Percentiles rank a stretch among this genome's conserved stretches.
Evolutionary conservation across 2,329 filamentous ascomycete species (phyloP).

Genomic region (Sphaceloma murrayae): DNA sequence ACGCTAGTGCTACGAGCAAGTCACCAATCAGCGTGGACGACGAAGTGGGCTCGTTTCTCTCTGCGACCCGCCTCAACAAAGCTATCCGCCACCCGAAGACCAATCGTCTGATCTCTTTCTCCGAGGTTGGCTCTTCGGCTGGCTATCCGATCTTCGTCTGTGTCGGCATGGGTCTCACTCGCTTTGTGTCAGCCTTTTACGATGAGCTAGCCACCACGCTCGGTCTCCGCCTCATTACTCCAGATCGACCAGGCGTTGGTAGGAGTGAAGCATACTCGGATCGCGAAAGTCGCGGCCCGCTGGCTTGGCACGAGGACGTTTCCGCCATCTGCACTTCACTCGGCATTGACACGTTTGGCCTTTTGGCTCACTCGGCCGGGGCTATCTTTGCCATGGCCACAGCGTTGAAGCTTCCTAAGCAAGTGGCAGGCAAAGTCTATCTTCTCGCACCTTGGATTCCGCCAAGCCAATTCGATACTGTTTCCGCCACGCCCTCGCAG

Average conservation of each 20-base stretch:
- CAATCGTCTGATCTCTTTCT: slow-evolving; percentile 84
- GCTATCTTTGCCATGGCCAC: slow-evolving; percentile 97
- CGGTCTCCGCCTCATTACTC: slow-evolving; percentile 81
- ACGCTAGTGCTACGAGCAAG: too few relatives aligned
- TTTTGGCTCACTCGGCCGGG: slow-evolving; percentile 89
- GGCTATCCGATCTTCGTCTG: slow-evolving; percentile 93
- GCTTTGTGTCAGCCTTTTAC: slow-evolving; percentile 94
- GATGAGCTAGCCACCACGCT: slow-evolving; percentile 86
- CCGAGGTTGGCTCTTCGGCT: slow-evolving; percentile 85
- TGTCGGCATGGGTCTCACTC: slow-evolving; percentile 92
- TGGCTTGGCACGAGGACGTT: slow-evolving; percentile 92
- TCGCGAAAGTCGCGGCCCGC: slow-evolving; percentile 64
- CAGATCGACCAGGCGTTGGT: slow-evolving; percentile 87
- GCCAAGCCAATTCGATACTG: slow-evolving; percentile 79
- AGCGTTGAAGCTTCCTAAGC: slow-evolving; percentile 87
- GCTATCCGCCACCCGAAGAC: slow-evolving; percentile 80
- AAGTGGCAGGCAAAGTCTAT: slow-evolving; percentile 89
- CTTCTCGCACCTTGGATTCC: slow-evolving; percentile 95
- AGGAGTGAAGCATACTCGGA: slow-evolving; percentile 80
- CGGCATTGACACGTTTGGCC: slow-evolving; percentile 90
- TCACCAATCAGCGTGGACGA: too few relatives aligned
- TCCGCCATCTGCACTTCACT: slow-evolving; percentile 86
- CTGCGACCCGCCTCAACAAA: slow-evolving; percentile 74
- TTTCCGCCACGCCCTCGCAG: slow-evolving; percentile 50
- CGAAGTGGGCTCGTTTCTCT: slow-evolving; percentile 75